Conservation (phyloP, 2,329 filamentous ascomycete genomes). For the Calonectria pseudoturangicola region DNA sequence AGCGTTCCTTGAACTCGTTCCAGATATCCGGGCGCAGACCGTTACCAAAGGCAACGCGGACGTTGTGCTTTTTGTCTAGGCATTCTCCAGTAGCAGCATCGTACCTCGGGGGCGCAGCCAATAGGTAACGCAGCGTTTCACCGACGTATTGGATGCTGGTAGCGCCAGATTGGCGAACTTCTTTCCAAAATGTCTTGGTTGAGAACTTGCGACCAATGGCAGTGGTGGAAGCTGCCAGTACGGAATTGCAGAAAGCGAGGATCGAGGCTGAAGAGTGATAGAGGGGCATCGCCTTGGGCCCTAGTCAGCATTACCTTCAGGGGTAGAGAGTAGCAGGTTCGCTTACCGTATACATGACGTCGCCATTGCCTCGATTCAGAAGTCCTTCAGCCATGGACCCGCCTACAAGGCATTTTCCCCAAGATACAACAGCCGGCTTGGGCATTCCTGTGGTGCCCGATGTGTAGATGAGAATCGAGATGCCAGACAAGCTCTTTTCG, state of each 20-base stretch:
- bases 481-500: conserved; percentile 70
- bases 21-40: conserved; percentile 90
- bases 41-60: conserved; percentile 88
- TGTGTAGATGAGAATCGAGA: conserved; percentile 88
- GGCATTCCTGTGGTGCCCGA: conserved; percentile 90
- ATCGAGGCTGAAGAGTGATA: conserved; percentile 89
- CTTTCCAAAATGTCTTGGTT: conserved; percentile 84
- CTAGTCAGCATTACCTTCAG: conserved; percentile 16
- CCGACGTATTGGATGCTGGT: conserved; percentile 92
- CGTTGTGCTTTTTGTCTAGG: conserved; percentile 82
- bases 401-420: conserved; percentile 77
- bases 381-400: conserved; percentile 63
- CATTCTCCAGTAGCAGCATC: conserved; percentile 79
- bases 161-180: conserved; percentile 81
- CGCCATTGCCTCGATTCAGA: conserved; percentile 74
- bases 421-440: conserved; percentile 86
- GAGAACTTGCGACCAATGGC: conserved; percentile 87
- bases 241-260: conserved; percentile 78
- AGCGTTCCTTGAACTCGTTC: conserved; percentile 88
- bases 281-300: conserved; percentile 85
- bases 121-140: conserved; percentile 88
- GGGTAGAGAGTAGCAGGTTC: neutral
- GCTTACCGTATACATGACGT: conserved; percentile 84
- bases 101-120: conserved; percentile 78
- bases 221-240: conserved; percentile 78